A percentile compares a stretch with the other conserved stretches of the same genome.
phyloP scores from a whole-genome alignment of 1,284 basidiomycete species.

The Anthracocystis walkeri region DNA sequence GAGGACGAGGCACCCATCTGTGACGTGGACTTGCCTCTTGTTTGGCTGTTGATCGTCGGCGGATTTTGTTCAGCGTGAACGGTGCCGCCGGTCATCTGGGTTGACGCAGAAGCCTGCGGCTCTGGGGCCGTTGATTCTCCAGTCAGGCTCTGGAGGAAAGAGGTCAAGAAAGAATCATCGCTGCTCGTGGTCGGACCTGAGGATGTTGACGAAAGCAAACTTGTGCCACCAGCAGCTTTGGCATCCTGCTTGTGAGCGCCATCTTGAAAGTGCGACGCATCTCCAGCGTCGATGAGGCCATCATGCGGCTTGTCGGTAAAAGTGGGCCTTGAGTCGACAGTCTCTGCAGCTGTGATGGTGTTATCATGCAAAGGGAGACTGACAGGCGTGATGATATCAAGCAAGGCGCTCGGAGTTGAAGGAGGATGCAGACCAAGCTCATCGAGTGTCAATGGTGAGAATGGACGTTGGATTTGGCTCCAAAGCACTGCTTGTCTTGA shows the following conservation, averaged over 20 bases:
- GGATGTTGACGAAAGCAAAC: not conserved
- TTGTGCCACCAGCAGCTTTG: not conserved
- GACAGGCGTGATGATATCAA: constrained; percentile 25
- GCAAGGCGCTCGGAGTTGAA: constrained; percentile 26
- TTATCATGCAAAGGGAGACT: constrained; percentile 2
- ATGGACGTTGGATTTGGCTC: not conserved
- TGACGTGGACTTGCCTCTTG: not conserved
- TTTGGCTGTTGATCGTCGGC: not conserved
- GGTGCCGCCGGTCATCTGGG: not conserved
- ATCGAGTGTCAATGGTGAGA: constrained; percentile 34
- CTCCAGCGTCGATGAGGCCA: not conserved
- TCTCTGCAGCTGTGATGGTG: not conserved
- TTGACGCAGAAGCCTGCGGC: not conserved
- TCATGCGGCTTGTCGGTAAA: not conserved
- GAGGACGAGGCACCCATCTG: not conserved
- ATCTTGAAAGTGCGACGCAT: not conserved
- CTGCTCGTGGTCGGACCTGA: not conserved
- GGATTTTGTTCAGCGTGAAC: not conserved
- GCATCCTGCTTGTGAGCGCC: not conserved
- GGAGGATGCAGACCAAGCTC: constrained; percentile 35
- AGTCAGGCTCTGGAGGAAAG: constrained; percentile 27
- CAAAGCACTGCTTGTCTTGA: not conserved
- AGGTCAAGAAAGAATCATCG: constrained; percentile 25
- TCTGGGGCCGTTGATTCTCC: constrained; percentile 5
- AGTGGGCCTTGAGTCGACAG: not conserved